Evolutionary conservation across 2,329 filamentous ascomycete genomes (phyloP), one percentile per base, ranked within the genome.

Genomic region (Hypomyces perniciosus): DNA sequence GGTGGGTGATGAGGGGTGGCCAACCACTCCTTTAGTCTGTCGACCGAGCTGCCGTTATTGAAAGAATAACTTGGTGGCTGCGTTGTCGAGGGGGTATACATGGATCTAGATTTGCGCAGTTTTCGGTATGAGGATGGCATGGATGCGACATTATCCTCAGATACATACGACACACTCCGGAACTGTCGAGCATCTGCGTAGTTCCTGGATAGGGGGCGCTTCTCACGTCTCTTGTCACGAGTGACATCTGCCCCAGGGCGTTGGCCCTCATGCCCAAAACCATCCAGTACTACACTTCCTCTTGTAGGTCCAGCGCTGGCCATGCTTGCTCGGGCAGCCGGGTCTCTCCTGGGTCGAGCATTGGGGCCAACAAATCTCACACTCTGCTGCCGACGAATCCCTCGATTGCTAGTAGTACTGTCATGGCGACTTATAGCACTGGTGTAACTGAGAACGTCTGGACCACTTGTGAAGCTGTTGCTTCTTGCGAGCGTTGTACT

Each of bases 31-130:
- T 44, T 54, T 35, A 43, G 41, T 20, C 47, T 53, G 4, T 56
- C 47, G n/a, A 48, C 38, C 26, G 52, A 44, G 8, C 30, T 46
- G 2, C 54, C 49, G 33, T 53, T 51, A 13, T 54, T 42, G 39
- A 57, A 54, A 31, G 51, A 48, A 26, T 59, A 51, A 4, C 51
- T 58, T 1, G 33, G 35, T 5, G 47, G 44, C 13, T 46, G 38
- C 7, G 48, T 48, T 8, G 62, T 56, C 1, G 68, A 66, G 2
- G 66, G 62, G 8, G 68, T 65, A 54, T 78, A 72, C 75, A 81
- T 76, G 0, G 80, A 83, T 52, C 69, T 76, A 1, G 79, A 79
- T 58, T 76, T 79, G 40, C 77, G 76, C 39, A 83, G 62, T 29
- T 68, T 72, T 43, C 73, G 70, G 56, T 72, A 77, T 0, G 76